Conservation (phyloP, 179 eudicot genomes). For the Beta corolliflora region DNA sequence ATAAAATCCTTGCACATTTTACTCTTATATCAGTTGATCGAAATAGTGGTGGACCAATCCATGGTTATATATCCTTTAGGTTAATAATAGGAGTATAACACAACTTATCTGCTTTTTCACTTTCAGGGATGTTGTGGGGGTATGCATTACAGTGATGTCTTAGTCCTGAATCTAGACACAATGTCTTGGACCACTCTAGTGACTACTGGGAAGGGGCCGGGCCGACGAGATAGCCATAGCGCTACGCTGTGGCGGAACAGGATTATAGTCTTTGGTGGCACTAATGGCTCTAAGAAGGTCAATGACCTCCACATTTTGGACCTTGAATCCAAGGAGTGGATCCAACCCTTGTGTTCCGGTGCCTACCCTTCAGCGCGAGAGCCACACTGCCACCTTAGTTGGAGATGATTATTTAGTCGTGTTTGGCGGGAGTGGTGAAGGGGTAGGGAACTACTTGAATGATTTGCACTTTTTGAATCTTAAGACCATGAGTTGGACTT, state of each 20-base stretch:
- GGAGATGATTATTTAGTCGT: slow-evolving; percentile 59
- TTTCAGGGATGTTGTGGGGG: slow-evolving; percentile 97
- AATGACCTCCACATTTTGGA: slow-evolving; percentile 79
- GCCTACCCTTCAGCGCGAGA: slow-evolving; percentile 69
- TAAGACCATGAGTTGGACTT: slow-evolving; percentile 69
- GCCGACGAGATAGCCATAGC: slow-evolving; percentile 89
- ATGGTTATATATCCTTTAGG: background rate
- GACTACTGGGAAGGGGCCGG: slow-evolving; percentile 69
- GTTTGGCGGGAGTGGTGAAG: slow-evolving; percentile 97
- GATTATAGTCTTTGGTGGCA: slow-evolving; percentile 87
- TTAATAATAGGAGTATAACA: background rate
- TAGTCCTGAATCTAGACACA: slow-evolving; percentile 65
- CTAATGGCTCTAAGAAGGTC: slow-evolving; percentile 75
- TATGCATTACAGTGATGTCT: slow-evolving; percentile 84
- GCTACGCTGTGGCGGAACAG: slow-evolving; percentile 56
- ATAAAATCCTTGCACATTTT: background rate
- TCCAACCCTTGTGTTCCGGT: slow-evolving; percentile 58
- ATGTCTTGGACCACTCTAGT: slow-evolving; percentile 72
- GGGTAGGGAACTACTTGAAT: slow-evolving; percentile 75
- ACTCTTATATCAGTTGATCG: background rate
- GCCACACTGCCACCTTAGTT: slow-evolving; percentile 78
- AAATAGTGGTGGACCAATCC: background rate
- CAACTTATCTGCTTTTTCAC: slow-evolving; percentile 1
- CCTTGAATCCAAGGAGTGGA: slow-evolving; percentile 64
- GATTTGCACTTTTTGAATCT: slow-evolving; percentile 79